A percentile compares a stretch with the other conserved stretches of the same genome.
These are phyloP conservation scores for Pneumocystis canis DNA, from an alignment of 1,139 yeast genomes.

Conservation along the genomic window DNA sequence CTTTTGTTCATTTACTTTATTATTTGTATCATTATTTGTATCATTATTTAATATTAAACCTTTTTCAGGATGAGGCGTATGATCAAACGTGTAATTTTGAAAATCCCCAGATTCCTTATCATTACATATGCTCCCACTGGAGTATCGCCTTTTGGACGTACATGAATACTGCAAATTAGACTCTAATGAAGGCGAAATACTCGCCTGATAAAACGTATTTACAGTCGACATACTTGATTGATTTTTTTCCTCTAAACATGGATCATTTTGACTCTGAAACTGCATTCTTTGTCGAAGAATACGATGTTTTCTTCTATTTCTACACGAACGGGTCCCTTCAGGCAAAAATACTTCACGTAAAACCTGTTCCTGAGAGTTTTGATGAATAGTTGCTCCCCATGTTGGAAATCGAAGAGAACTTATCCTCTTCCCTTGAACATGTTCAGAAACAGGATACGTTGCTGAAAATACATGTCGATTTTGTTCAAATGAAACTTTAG, in stretches of 20 bases:
- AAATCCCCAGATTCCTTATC: not conserved
- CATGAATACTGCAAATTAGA: not conserved
- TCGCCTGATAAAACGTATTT: not conserved
- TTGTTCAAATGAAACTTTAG: constrained; percentile 13
- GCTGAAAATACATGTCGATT: constrained; percentile 12
- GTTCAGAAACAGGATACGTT: not conserved
- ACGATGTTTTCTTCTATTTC: not conserved
- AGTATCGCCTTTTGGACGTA: not conserved
- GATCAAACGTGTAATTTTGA: not conserved
- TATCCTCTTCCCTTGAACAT: not conserved
- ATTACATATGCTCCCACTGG: not conserved
- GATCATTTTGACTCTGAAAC: not conserved
- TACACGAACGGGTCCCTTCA: constrained; percentile 11
- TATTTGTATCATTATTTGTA: not conserved
- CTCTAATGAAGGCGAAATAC: not conserved
- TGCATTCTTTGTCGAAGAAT: not conserved
- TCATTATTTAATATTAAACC: not conserved
- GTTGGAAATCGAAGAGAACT: not conserved
- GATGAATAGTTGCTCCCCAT: constrained; percentile 52
- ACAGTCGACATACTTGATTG: not conserved
- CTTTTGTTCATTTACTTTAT: not conserved
- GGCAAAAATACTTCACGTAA: constrained; percentile 59
- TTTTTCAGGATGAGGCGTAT: not conserved
- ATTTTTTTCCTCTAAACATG: constrained; percentile 1
- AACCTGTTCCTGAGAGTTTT: constrained; percentile 49